A percentile compares a stretch with the other conserved stretches of the same genome.
Conservation (phyloP, 371 early-diverging fungal species). For the Apophysomyces elegans region DNA sequence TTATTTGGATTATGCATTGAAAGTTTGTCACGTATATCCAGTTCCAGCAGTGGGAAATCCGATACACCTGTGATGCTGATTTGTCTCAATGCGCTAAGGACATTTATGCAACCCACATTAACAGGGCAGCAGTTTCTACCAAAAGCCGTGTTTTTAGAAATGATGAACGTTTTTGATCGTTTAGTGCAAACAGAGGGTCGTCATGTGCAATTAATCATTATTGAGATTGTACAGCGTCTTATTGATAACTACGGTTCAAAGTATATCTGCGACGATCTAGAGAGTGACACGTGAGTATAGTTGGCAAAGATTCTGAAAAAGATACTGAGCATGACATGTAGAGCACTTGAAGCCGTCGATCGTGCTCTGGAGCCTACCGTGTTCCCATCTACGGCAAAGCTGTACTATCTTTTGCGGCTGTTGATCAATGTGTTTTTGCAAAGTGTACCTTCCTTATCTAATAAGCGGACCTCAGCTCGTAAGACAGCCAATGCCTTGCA, state of each 20-base stretch:
- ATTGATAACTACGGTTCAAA: constrained; percentile 44
- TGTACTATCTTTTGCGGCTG: constrained; percentile 52
- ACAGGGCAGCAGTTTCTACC: constrained; percentile 47
- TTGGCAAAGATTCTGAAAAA: background rate
- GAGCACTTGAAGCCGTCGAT: constrained; percentile 32
- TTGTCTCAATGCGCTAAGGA: constrained; percentile 44
- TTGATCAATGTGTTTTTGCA: constrained; percentile 56
- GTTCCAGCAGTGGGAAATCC: constrained; percentile 38
- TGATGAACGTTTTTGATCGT: constrained; percentile 68
- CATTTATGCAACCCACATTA: constrained; percentile 48
- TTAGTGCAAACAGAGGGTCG: constrained; percentile 59
- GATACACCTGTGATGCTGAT: constrained; percentile 40
- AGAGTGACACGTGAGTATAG: constrained; percentile 23
- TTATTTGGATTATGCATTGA: constrained; percentile 72
- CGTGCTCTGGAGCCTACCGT: constrained; percentile 40
- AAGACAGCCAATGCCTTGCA: background rate
- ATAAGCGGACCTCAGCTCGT: constrained; percentile 31
- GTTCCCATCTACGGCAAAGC: constrained; percentile 50
- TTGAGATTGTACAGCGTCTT: constrained; percentile 50
- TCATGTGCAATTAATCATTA: constrained; percentile 47
- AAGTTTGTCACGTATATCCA: constrained; percentile 54
- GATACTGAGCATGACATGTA: constrained; percentile 7
- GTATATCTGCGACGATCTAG: constrained; percentile 50
- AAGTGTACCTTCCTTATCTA: constrained; percentile 44
- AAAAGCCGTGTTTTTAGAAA: constrained; percentile 63